Evolutionary conservation across 139 green algal species (phyloP), one percentile per base, ranked within the genome.

Genomic region (Trebouxia sp.): DNA sequence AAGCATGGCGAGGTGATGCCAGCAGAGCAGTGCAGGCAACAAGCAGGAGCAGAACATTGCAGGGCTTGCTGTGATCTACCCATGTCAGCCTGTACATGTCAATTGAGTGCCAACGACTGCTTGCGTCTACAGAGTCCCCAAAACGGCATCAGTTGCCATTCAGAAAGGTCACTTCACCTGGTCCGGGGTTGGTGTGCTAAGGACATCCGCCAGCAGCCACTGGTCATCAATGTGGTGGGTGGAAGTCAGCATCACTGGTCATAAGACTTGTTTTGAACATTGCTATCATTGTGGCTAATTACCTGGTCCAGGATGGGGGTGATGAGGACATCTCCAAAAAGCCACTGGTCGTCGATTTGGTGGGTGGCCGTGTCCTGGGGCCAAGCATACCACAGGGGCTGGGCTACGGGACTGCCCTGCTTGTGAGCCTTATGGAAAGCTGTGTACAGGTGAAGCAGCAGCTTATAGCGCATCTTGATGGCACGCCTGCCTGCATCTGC

Each of bases 391-490:
- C 86, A 93, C 32, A 97, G 86, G 26, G 93, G 90, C 14, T 89
- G 80, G 8, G 90, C 91, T 9, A 97, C 78, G 0, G 92, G 90
- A 2, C 76, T 79, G 30, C 93, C 92, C 24, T 42, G 80, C 2
- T 41, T 55, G 72, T 86, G 56, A 0, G 87, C 87, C 5, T 70
- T 5, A 3, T 82, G 83, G 48, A 93, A 82, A n/a, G 37, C 35
- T 20, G 84, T 86, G 85, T 97, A 94, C 8, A 97, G 80, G 85
- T 90, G 90, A 15, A 85, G 88, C 48, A 97, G 84, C 81, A 97
- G 85, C 17, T 80, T 45, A 81, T 96, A 96, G 48, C 92, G 88
- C 79, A 94, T 76, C 26, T 50, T 65, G 37, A 96, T 81, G 0
- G 85, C 79, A 3, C 75, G 79, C 22, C 85, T 79, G 0, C 86